A percentile compares a stretch with the other conserved stretches of the same genome.
Conservation (phyloP, 345 rosid genomes). For the Mercurialis annua region DNA sequence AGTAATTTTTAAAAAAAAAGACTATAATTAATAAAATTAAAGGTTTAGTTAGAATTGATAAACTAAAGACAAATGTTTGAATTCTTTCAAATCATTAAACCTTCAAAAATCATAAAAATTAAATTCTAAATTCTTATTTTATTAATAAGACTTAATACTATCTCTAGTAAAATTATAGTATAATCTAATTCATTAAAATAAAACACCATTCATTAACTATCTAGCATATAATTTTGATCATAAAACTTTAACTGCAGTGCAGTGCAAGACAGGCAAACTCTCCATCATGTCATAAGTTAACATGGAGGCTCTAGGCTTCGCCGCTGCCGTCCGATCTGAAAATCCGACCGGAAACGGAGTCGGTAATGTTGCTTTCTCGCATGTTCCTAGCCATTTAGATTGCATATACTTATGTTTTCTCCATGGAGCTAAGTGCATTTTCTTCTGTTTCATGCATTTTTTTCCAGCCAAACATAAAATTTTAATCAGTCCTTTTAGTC, state of each 20-base stretch:
- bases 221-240: too few relatives aligned
- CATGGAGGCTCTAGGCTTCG: constrained; percentile 65
- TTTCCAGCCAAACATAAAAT: constrained; percentile 67
- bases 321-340: constrained; percentile 32
- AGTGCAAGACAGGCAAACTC: constrained; percentile 34
- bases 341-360: constrained; percentile 23
- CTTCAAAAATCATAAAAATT: too few relatives aligned
- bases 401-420: constrained; percentile 86
- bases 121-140: too few relatives aligned
- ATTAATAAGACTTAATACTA: too few relatives aligned
- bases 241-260: constrained; percentile 52
- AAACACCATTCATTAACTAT: too few relatives aligned
- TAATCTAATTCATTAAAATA: too few relatives aligned
- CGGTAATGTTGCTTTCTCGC: constrained; percentile 28
- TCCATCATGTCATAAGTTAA: constrained; percentile 54
- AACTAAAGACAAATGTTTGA: too few relatives aligned
- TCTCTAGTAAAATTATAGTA: too few relatives aligned
- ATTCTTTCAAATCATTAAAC: too few relatives aligned
- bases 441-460: constrained; percentile 72
- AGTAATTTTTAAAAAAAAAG: too few relatives aligned
- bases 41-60: too few relatives aligned
- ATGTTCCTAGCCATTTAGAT: constrained; percentile 76
- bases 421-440: constrained; percentile 91
- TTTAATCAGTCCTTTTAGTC: constrained; percentile 61
- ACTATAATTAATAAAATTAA: too few relatives aligned